These are phyloP conservation scores for Yamadazyma trypodendri DNA, from an alignment of 1,139 yeast genomes.

Conservation along the genomic window DNA sequence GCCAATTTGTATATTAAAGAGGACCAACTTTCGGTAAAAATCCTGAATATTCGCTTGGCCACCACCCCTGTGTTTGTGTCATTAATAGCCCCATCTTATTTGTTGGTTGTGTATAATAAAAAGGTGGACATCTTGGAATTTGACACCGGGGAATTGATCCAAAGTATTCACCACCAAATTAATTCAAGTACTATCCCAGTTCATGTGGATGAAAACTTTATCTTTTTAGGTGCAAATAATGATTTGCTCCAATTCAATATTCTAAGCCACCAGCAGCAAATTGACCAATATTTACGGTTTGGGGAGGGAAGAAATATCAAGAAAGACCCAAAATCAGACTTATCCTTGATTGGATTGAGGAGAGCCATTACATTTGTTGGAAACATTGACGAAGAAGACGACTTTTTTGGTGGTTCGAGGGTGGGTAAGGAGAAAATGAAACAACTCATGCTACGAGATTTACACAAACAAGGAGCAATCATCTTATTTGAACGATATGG, in stretches of 20 bases:
- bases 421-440: conserved; percentile 27
- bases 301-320: conserved; percentile 16
- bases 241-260: conserved; percentile 33
- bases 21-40: conserved; percentile 12
- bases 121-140: conserved; percentile 46
- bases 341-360: conserved; percentile 34
- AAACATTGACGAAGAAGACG: conserved; percentile 23
- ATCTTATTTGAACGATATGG: conserved; percentile 35
- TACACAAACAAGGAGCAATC: conserved; percentile 32
- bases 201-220: conserved; percentile 14
- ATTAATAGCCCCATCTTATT: conserved; percentile 45
- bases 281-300: conserved; percentile 34
- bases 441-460: conserved; percentile 30
- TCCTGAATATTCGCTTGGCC: conserved; percentile 25
- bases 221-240: conserved; percentile 27
- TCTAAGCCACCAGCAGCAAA: conserved; percentile 36
- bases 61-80: conserved; percentile 34
- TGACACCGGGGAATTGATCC: conserved; percentile 43
- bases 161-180: conserved; percentile 35
- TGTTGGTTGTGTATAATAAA: conserved; percentile 39
- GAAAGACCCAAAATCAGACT: conserved; percentile 25
- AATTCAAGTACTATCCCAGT: conserved; percentile 24
- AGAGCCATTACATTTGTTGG: conserved; percentile 35
- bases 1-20: conserved; percentile 9
- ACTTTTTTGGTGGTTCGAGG: conserved; percentile 22